Percentiles rank a stretch among this genome's conserved stretches.
These are phyloP conservation scores for Fremontodendron californicum DNA, from an alignment of 345 rosid species.

Conservation along the genomic window DNA sequence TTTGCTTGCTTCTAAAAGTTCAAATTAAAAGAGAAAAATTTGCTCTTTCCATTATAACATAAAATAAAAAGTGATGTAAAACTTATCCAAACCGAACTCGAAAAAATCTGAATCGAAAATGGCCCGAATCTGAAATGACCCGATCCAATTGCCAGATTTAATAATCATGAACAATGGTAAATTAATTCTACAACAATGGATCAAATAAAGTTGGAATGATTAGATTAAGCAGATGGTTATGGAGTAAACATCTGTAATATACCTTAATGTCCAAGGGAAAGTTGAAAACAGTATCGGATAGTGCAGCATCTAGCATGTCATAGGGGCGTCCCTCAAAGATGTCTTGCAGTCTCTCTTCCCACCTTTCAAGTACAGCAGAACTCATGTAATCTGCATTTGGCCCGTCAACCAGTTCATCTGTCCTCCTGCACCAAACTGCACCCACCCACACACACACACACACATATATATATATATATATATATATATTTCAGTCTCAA, in stretches of 20 bases:
- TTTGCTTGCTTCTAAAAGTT: no score
- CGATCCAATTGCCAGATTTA: no score
- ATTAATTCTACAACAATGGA: background rate
- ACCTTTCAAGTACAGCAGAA: slow-evolving; percentile 40
- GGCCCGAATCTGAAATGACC: no score
- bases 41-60: no score
- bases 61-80: no score
- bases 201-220: background rate
- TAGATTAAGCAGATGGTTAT: background rate
- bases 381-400: slow-evolving; percentile 42
- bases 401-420: slow-evolving; percentile 59
- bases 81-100: no score
- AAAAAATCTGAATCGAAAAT: no score
- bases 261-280: slow-evolving; percentile 56
- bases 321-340: slow-evolving; percentile 52
- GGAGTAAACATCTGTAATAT: background rate
- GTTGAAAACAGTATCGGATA: slow-evolving; percentile 43
- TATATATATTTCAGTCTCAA: no score
- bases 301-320: slow-evolving; percentile 61
- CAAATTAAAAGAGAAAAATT: no score
- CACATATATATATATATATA: no score
- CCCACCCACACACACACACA: no score
- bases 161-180: background rate
- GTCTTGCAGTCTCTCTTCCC: slow-evolving; percentile 60
- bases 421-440: slow-evolving; percentile 65